Base-by-base conservation (phyloP, 805 yeast species). In the Cyberlindnera xishuangbannaensis region DNA sequence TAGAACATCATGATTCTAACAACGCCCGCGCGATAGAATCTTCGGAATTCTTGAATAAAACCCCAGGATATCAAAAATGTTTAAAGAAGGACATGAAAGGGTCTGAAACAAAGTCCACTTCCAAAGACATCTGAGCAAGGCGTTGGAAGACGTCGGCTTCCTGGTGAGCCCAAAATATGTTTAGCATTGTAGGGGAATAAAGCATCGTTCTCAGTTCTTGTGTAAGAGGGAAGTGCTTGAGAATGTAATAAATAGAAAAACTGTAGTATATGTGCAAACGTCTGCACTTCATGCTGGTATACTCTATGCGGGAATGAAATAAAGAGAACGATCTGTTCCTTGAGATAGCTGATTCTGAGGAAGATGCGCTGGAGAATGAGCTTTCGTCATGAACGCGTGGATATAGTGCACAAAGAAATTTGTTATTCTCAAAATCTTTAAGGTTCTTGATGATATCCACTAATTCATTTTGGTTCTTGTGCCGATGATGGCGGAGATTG, bases 231-330 rank as follows among this genome's bases (percentile, higher is more conserved):
- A 41, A 44, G 10, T 39, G 30, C n/a, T 27, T 32, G 10, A 27
- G 10, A 4, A 50, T 34, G 40, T 39, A 47, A 4, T 22, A 25
- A 2, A 47, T 8, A 2, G 36, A 30, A 25, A 25, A 46, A 25
- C 44, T 44, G 32, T 44, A 48, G 36, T 43, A 45, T 13, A 41
- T 23, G 25, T 47, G 51, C 7, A 45, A 26, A 12, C 48, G 33
- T 30, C 39, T 41, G 4, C 28, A 27, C 24, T 41, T 43, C 27
- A 39, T 20, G 23, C 25, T 37, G 21, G 33, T 33, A 23, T 34
- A 47, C 9, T 36, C 33, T 9, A 44, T 23, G 2, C 27, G 27
- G 7, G 20, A 15, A 12, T 20, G 19, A 29, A 16, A 30, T 13
- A 13, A 8, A 11, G 10, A n/a, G n/a, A n/a, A 21, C 10, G 31